Percentiles rank a stretch among this genome's conserved stretches.
phyloP scores from a whole-genome alignment of 2,329 filamentous ascomycete species.

The Fusarium sp. region DNA sequence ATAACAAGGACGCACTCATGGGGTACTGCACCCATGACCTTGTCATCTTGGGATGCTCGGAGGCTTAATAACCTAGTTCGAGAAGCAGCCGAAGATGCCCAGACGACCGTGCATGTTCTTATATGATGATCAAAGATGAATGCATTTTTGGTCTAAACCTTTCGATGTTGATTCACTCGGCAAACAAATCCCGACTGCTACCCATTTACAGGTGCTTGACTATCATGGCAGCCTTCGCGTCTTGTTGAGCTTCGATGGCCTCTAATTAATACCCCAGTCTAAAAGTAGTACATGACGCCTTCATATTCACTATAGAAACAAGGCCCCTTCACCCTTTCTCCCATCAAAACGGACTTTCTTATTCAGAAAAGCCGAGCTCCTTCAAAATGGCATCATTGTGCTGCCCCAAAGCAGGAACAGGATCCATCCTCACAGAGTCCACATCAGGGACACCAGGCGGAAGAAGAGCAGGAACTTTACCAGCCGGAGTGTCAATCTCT shows the following conservation, averaged over 20 bases:
- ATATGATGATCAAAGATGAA: too few relatives aligned
- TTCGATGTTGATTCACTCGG: too few relatives aligned
- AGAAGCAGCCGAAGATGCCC: too few relatives aligned
- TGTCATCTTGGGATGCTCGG: too few relatives aligned
- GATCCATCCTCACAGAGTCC: conserved; percentile 52
- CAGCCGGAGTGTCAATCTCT: conserved; percentile 60
- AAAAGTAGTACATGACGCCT: background rate
- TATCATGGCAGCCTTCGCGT: background rate
- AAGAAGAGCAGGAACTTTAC: conserved; percentile 60
- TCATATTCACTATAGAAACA: background rate
- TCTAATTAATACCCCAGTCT: background rate
- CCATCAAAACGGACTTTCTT: background rate
- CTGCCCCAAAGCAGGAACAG: conserved; percentile 62
- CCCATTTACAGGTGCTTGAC: background rate
- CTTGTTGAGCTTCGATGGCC: background rate
- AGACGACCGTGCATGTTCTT: too few relatives aligned
- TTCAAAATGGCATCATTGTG: conserved; percentile 46
- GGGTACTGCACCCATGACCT: too few relatives aligned
- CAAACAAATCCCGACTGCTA: background rate
- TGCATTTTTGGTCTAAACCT: too few relatives aligned
- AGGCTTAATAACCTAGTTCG: too few relatives aligned
- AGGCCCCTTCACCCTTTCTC: too few relatives aligned
- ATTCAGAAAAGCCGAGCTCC: background rate
- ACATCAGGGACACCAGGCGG: conserved; percentile 57
- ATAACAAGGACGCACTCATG: too few relatives aligned